Evolutionary conservation across 352 stramenopile species (phyloP), one percentile per base, ranked within the genome.

Genomic region (Globisporangium apiculatum): DNA sequence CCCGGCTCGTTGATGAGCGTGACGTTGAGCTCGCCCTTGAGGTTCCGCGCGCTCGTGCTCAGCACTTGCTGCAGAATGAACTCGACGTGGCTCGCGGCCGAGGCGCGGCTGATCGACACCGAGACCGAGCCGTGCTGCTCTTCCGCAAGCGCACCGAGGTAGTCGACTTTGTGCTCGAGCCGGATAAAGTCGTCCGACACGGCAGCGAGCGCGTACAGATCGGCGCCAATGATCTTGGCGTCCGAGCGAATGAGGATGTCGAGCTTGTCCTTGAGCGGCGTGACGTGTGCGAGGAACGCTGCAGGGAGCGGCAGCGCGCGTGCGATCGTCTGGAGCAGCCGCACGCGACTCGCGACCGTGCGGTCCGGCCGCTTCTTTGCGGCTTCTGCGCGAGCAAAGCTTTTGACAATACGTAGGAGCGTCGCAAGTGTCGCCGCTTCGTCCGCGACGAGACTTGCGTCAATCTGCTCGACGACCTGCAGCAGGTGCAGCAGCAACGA

Each of bases 101-200:
- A 87, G 12, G 75, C 68, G 8, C 79, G 79, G 48, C 66, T 87
- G 45, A 90, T 81, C 0, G 75, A 82, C 36, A 90, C 69, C 6
- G 72, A 72, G 0, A 87, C 55, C 9, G 67, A 78, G 18, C 72
- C 67, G 31, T 61, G 76, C 45, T 80, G 69, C 51, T 87, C 79
- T 53, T 90, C 79, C 2, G 79, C 76, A 7, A 87, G 60, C 7
- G 74, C 72, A 4, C 69, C 62, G n/a, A 90, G 54, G 42, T 90
- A 90, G 42, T 90, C 76, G 31, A 90, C 73, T 60, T 90, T 90
- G 65, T 90, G 76, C 55, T 90, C 77, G n/a, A 90, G 65, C 38
- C 73, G 67, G 36, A 90, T 69, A 11, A 86, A 43, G 7, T 43
- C 38, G 37, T 66, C 51, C 0, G 67, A 55, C 8, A 79, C 61